phyloP scores from a whole-genome alignment of 305 asterid genomes.

The Solanum chacoense region DNA sequence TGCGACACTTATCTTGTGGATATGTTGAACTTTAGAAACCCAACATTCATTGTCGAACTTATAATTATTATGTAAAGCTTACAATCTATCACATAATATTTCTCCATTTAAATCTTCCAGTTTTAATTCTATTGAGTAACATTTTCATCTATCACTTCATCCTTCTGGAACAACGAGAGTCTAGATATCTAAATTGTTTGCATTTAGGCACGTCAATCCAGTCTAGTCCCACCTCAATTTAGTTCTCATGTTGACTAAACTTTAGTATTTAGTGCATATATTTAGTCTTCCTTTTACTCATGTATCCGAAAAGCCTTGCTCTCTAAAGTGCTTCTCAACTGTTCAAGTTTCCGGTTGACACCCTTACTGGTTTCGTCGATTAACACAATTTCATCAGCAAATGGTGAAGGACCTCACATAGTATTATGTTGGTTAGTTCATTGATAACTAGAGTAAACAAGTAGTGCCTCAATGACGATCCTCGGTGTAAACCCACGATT shows the following conservation, averaged over 20 bases:
- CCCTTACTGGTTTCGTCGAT: neutral
- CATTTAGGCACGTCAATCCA: neutral
- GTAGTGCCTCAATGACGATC: neutral
- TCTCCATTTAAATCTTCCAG: neutral
- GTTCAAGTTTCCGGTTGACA: neutral
- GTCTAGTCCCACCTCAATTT: neutral
- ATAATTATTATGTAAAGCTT: neutral
- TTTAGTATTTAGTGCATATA: neutral
- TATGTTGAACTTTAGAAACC: neutral
- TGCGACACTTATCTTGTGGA: neutral
- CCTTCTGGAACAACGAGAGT: neutral
- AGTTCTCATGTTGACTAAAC: neutral
- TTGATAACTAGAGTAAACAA: neutral
- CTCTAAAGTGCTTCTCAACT: neutral
- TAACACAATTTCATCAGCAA: neutral
- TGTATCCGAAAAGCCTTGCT: neutral
- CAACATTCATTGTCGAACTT: neutral
- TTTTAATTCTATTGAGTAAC: neutral
- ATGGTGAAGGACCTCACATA: neutral
- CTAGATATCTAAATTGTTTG: neutral
- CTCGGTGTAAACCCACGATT: neutral
- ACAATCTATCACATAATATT: neutral
- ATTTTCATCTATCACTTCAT: neutral
- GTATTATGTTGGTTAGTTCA: neutral
- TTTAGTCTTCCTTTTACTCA: neutral